phyloP scores from a whole-genome alignment of 805 yeast species.

The Cyberlindnera suaveolens region DNA sequence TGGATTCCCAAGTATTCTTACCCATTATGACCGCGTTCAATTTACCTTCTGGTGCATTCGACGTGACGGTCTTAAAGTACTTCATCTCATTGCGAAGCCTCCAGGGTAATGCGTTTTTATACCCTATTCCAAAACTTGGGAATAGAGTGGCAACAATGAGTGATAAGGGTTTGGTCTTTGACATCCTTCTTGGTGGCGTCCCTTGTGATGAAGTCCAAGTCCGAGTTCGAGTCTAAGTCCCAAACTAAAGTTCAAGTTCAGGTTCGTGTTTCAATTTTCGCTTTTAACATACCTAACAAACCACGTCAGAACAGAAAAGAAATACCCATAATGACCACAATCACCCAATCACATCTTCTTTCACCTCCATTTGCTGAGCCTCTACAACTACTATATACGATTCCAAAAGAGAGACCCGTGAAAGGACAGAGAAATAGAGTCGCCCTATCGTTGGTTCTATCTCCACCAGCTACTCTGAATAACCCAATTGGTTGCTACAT shows the following conservation, averaged over 20 bases:
- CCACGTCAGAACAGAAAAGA: not conserved
- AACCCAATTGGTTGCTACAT: constrained; percentile 10
- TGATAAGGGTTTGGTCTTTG: constrained; percentile 35
- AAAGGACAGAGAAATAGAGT: constrained; percentile 5
- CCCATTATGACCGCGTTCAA: constrained; percentile 91
- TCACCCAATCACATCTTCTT: constrained; percentile 4
- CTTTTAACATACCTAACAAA: no score
- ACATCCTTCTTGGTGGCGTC: not conserved
- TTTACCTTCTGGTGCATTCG: constrained; percentile 23
- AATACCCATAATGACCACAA: constrained; percentile 1
- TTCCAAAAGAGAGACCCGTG: constrained; percentile 6
- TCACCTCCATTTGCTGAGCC: constrained; percentile 12
- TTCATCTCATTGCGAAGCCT: constrained; percentile 75
- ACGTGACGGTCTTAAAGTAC: constrained; percentile 73
- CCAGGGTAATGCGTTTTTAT: constrained; percentile 84
- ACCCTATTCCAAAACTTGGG: constrained; percentile 82
- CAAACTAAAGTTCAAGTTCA: no score
- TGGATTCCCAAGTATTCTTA: constrained; percentile 91
- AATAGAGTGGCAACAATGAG: constrained; percentile 81
- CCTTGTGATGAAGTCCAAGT: not conserved
- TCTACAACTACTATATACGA: constrained; percentile 8
- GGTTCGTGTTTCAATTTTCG: no score
- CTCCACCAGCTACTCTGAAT: constrained; percentile 1
- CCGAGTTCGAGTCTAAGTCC: no score
- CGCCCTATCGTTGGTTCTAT: constrained; percentile 7